Evolutionary conservation across 2,329 filamentous ascomycete species (phyloP).

Genomic region (Ceratocystis diversiconidia): DNA sequence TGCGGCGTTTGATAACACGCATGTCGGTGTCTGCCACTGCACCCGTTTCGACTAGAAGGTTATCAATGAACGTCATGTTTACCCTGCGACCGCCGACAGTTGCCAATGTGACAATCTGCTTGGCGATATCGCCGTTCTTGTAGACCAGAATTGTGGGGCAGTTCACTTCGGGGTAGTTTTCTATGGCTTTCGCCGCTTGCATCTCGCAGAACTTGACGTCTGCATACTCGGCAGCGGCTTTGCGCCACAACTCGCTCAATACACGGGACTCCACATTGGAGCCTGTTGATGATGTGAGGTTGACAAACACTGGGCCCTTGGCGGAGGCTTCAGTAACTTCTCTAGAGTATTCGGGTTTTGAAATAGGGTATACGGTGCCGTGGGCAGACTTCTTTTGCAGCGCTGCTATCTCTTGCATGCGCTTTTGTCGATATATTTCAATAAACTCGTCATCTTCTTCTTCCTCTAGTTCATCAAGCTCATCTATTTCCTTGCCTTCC

Average conservation of each 20-base stretch:
- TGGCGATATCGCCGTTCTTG: slow-evolving; percentile 79
- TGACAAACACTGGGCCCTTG: slow-evolving; percentile 55
- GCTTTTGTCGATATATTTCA: slow-evolving; percentile 73
- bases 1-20: slow-evolving; percentile 51
- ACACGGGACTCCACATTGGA: slow-evolving; percentile 76
- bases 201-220: slow-evolving; percentile 98
- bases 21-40: slow-evolving; percentile 67
- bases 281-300: slow-evolving; percentile 63
- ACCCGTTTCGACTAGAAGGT: slow-evolving; percentile 66
- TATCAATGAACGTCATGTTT: slow-evolving; percentile 61
- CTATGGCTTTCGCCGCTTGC: slow-evolving; percentile 78
- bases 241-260: slow-evolving; percentile 71
- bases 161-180: slow-evolving; percentile 89
- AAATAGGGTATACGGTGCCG: slow-evolving; percentile 82
- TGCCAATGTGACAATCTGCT: slow-evolving; percentile 78
- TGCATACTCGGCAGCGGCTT: slow-evolving; percentile 70
- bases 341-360: slow-evolving; percentile 82
- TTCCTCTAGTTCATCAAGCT: slow-evolving; percentile 86
- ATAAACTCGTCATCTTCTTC: slow-evolving; percentile 89
- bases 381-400: slow-evolving; percentile 66
- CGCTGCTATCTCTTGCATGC: slow-evolving; percentile 65
- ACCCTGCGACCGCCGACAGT: slow-evolving; percentile 62
- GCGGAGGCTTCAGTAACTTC: slow-evolving; percentile 86
- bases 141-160: slow-evolving; percentile 91
- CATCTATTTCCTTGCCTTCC: slow-evolving; percentile 87